Conservation (phyloP, 495 filamentous ascomycete genomes). For the Neurospora africana region DNA sequence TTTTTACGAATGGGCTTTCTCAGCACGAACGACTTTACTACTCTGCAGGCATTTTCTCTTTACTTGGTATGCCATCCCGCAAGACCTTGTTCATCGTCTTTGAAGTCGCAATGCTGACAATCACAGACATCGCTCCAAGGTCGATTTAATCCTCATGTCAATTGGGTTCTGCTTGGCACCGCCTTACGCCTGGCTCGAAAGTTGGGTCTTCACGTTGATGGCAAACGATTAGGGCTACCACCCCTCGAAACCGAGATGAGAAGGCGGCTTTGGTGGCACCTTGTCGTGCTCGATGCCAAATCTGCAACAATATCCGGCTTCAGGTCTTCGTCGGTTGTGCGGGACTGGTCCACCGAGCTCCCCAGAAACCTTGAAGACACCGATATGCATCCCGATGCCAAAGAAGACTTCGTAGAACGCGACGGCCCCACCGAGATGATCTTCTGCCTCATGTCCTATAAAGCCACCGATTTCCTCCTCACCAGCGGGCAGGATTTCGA, state of each 20-base stretch:
- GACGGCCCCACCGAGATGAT: constrained; percentile 58
- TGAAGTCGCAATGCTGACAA: constrained; percentile 8
- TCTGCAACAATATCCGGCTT: constrained; percentile 53
- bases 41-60: constrained; percentile 43
- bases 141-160: constrained; percentile 38
- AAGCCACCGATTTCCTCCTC: constrained; percentile 38
- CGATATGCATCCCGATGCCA: constrained; percentile 48
- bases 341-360: constrained; percentile 36
- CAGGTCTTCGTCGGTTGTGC: constrained; percentile 41
- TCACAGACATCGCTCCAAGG: constrained; percentile 38
- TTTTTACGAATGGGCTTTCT: constrained; percentile 41
- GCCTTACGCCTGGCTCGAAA: constrained; percentile 58
- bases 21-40: constrained; percentile 39
- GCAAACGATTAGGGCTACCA: constrained; percentile 51
- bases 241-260: constrained; percentile 60
- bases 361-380: constrained; percentile 49
- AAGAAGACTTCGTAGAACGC: constrained; percentile 38
- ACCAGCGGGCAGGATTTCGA: constrained; percentile 31
- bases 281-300: constrained; percentile 53
- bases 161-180: constrained; percentile 45
- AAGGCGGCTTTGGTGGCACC: constrained; percentile 64
- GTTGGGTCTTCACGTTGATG: constrained; percentile 64
- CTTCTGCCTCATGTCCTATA: constrained; percentile 48
- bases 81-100: background rate
- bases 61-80: constrained; percentile 35